Evolutionary conservation across 345 rosid genomes (phyloP).

Genomic region (Laguncularia racemosa): DNA sequence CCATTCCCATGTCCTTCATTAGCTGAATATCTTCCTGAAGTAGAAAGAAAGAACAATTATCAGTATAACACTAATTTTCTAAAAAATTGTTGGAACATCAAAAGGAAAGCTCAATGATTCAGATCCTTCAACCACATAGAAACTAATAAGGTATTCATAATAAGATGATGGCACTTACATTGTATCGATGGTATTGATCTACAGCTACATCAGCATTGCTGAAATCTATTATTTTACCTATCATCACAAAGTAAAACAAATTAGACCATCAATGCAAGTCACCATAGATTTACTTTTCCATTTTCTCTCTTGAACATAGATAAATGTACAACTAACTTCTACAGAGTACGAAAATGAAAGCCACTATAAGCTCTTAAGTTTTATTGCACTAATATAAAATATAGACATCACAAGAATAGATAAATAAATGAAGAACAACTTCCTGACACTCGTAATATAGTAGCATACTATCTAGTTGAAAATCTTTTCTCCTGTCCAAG

Average conservation of each 20-base stretch:
- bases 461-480: too few species aligned
- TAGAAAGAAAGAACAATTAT: not conserved
- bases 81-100: not conserved
- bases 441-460: too few species aligned
- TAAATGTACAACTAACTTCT: not conserved
- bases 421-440: too few species aligned
- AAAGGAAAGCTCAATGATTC: not conserved
- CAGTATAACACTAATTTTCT: not conserved
- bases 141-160: not conserved
- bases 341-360: too few species aligned
- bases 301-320: not conserved
- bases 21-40: slow-evolving; percentile 78
- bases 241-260: slow-evolving; percentile 11
- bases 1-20: slow-evolving; percentile 96
- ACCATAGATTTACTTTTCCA: too few species aligned
- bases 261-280: not conserved
- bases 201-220: slow-evolving; percentile 89
- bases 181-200: slow-evolving; percentile 83
- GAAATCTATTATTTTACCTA: slow-evolving; percentile 59
- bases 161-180: slow-evolving; percentile 25
- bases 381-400: too few species aligned
- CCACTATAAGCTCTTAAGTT: too few species aligned
- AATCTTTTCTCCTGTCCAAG: too few species aligned
- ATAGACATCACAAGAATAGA: too few species aligned
- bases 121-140: not conserved